Evolutionary conservation across 257 asterid genomes (phyloP).

Genomic region (Scutellaria barbata): DNA sequence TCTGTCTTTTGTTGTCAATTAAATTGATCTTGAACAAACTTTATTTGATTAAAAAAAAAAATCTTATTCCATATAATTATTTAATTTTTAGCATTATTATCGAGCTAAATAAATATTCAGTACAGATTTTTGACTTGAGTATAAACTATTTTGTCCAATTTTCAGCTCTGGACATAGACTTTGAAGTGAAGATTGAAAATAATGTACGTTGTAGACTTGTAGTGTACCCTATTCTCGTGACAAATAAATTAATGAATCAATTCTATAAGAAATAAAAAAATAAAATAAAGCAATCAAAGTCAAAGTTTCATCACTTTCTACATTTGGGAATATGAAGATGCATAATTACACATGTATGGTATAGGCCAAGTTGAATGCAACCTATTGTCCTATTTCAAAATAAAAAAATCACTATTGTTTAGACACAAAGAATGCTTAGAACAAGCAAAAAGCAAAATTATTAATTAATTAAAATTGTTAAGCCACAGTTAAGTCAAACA

Average conservation of each 20-base stretch:
- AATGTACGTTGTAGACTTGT: background rate
- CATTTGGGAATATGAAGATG: constrained; percentile 25
- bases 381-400: background rate
- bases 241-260: no score
- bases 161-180: no score
- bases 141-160: no score
- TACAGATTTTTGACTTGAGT: no score
- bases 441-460: background rate
- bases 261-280: background rate
- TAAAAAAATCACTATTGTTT: background rate
- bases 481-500: background rate
- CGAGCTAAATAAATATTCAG: no score
- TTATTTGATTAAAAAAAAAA: no score
- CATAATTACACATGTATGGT: background rate
- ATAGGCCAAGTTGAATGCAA: constrained; percentile 10
- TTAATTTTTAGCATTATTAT: no score
- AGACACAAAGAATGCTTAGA: background rate
- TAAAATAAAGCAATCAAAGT: constrained; percentile 8
- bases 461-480: background rate
- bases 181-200: no score
- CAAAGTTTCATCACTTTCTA: constrained; percentile 29
- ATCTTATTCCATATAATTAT: no score
- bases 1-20: no score
- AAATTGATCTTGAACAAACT: no score
- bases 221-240: no score